Evolutionary conservation across 129 eudicot genomes (phyloP).

Genomic region (Calendula officinalis): DNA sequence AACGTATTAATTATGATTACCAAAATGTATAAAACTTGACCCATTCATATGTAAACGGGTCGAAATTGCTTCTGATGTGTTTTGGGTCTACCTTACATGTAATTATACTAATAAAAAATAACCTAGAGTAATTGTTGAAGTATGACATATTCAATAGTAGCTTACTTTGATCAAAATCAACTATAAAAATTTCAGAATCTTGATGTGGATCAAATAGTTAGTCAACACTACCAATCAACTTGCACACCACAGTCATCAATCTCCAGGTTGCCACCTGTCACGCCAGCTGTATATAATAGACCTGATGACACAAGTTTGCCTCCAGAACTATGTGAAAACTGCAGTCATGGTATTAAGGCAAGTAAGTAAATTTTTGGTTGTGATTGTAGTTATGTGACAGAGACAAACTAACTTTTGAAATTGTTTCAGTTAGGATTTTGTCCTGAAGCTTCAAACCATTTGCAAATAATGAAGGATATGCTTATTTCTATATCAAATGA

Average conservation of each 20-base stretch:
- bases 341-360: constrained; percentile 88
- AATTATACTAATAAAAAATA: constrained; percentile 2
- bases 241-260: constrained; percentile 74
- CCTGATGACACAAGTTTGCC: constrained; percentile 57
- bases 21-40: background rate
- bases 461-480: constrained; percentile 81
- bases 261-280: constrained; percentile 49
- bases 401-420: constrained; percentile 19
- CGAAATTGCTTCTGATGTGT: constrained; percentile 6
- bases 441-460: constrained; percentile 71
- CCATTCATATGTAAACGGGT: constrained; percentile 2
- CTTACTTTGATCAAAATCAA: constrained; percentile 17
- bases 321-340: constrained; percentile 60
- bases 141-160: constrained; percentile 6
- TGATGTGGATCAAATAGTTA: constrained; percentile 89
- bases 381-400: constrained; percentile 18
- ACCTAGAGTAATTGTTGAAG: constrained; percentile 1
- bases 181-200: constrained; percentile 62
- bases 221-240: constrained; percentile 76
- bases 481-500: constrained; percentile 88
- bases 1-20: background rate
- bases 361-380: constrained; percentile 10
- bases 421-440: constrained; percentile 81
- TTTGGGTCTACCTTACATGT: constrained; percentile 1
- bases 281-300: constrained; percentile 51